Base-by-base conservation (phyloP, 2,329 filamentous ascomycete genomes). In the Trichothecium sympodiale region DNA sequence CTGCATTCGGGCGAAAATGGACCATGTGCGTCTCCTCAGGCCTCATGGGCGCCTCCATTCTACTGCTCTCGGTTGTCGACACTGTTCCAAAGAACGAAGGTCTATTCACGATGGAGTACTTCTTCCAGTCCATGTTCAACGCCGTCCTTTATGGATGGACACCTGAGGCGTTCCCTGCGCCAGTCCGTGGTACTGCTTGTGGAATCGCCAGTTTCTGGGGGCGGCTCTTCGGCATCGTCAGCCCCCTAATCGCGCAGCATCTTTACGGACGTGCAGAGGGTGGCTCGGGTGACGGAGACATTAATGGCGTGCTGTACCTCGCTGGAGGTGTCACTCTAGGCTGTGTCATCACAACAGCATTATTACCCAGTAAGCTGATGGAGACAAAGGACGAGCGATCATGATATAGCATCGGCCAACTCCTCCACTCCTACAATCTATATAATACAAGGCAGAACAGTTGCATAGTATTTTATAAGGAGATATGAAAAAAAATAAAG, bases 131-230 rank as follows among this genome's bases (percentile, higher is more conserved):
- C 36, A 59, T 59, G 46, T 56, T 53, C 38, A 55, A 50, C 10
- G 51, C 42, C 8, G 53, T 55, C 0, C 37, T 57, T 30, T 67
- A 64, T 36, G 63, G 60, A 0, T 67, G 61, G 51, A 76, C 71
- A 0, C 72, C 72, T 0, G 70, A 77, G 43, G 68, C 69, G 1
- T 76, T 77, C 51, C 70, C 70, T 0, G 68, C 65, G 3, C 66
- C 70, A 0, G 59, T 69, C 31, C 57, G 71, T 1, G 72, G 70
- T 3, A 73, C 70, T 0, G 73, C 73, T 0, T 69, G 66, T 43
- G 73, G 74, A 0, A 41, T 75, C 10, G 69, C 71, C 2, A 69
- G 67, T 40, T 77, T 74, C 46, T 75, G 69, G 69, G 73, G 73
- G 2, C 52, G 73, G 2, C 36, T 77, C 17, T 73, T 73, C 43